Evolutionary conservation across 192 early-diverging fungal genomes (phyloP).

Genomic region (Glomus cerebriforme): DNA sequence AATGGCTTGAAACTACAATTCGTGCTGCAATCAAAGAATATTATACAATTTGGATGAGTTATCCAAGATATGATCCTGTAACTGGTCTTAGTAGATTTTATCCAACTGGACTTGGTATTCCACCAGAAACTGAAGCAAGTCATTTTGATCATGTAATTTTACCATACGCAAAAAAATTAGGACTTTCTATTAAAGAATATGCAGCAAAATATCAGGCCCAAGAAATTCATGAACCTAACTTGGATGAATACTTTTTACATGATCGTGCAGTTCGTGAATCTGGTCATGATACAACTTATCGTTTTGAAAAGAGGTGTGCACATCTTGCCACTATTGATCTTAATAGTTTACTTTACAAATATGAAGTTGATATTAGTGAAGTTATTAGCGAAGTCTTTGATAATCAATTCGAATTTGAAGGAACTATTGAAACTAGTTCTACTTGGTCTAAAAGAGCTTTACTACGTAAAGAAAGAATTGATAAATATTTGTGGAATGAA

Average conservation of each 20-base stretch:
- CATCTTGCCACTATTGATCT: conserved; percentile 93
- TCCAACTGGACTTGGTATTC: conserved; percentile 91
- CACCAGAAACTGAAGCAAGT: conserved; percentile 94
- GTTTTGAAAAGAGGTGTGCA: conserved; percentile 89
- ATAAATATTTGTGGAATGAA: conserved; percentile 87
- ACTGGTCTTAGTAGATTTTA: conserved; percentile 84
- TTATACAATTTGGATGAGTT: conserved; percentile 85
- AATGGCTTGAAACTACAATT: conserved; percentile 72
- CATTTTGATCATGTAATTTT: conserved; percentile 87
- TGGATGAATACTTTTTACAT: conserved; percentile 96
- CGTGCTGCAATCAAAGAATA: conserved; percentile 90
- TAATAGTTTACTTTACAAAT: conserved; percentile 92
- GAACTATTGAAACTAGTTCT: conserved; percentile 48
- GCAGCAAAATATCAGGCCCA: conserved; percentile 71
- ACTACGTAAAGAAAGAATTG: conserved; percentile 62
- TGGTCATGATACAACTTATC: conserved; percentile 96
- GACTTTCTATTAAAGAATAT: conserved; percentile 72
- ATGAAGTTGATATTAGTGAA: conserved; percentile 88
- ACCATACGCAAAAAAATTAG: conserved; percentile 72
- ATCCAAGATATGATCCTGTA: conserved; percentile 72
- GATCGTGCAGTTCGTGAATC: conserved; percentile 97
- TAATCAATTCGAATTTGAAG: conserved; percentile 51
- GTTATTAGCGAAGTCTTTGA: conserved; percentile 64
- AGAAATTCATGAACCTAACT: conserved; percentile 71
- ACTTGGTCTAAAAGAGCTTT: conserved; percentile 70